Evolutionary conservation across 1,139 yeast species (phyloP).

Genomic region (Casaregolazyma lundiana): DNA sequence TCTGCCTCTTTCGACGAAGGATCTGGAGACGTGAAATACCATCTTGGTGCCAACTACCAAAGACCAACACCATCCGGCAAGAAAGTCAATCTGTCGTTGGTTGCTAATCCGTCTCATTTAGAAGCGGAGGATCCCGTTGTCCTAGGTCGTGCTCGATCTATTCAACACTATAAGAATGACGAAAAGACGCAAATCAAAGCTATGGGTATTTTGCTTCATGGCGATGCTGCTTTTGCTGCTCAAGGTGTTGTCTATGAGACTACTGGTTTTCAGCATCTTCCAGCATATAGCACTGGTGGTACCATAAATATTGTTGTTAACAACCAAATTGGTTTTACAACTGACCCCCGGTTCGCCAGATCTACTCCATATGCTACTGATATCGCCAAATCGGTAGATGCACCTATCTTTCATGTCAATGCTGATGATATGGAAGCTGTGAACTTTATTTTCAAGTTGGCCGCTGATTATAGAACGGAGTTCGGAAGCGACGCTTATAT

Average conservation of each 20-base stretch:
- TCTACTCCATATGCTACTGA: slow-evolving; percentile 98
- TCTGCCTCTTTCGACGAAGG: slow-evolving; percentile 77
- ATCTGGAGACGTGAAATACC: slow-evolving; percentile 98
- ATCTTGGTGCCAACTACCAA: slow-evolving; percentile 97
- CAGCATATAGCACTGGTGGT: slow-evolving; percentile 98
- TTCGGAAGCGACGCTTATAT: slow-evolving; percentile 95
- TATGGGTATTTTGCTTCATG: slow-evolving; percentile 87
- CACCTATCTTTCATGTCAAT: slow-evolving; percentile 98
- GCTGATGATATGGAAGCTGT: slow-evolving; percentile 97
- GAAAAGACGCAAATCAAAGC: slow-evolving; percentile 81
- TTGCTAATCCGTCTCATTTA: slow-evolving; percentile 97
- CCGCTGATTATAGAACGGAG: slow-evolving; percentile 97
- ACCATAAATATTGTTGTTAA: slow-evolving; percentile 92
- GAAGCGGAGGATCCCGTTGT: slow-evolving; percentile 99
- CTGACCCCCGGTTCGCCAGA: slow-evolving; percentile 96
- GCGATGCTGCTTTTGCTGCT: slow-evolving; percentile 98
- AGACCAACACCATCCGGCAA: slow-evolving; percentile 99
- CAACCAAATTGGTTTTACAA: slow-evolving; percentile 98
- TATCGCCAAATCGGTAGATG: slow-evolving; percentile 92
- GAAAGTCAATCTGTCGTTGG: slow-evolving; percentile 89
- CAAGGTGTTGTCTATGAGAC: slow-evolving; percentile 99
- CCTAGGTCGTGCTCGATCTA: slow-evolving; percentile 95
- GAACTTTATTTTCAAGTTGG: slow-evolving; percentile 86
- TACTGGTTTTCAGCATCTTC: slow-evolving; percentile 87
- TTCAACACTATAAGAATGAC: slow-evolving; percentile 87